These are phyloP conservation scores for Lenwebbia sp. DNA, from an alignment of 345 rosid species.

Conservation along the genomic window DNA sequence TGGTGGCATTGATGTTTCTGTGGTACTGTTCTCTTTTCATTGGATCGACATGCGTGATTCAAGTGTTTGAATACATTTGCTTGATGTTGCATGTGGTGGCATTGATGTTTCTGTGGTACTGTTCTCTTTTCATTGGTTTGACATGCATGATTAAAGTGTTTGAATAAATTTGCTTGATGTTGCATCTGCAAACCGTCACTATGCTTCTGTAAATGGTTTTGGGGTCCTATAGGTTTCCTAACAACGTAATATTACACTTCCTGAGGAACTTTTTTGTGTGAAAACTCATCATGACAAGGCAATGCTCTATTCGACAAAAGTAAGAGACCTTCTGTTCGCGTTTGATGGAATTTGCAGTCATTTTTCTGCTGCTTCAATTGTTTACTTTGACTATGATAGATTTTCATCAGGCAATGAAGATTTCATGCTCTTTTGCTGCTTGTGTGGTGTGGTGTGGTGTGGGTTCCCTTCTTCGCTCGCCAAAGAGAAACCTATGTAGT, in stretches of 20 bases:
- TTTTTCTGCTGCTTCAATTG: background rate
- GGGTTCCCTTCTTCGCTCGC: background rate
- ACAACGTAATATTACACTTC: background rate
- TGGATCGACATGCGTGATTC: too few species aligned
- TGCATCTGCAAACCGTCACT: background rate
- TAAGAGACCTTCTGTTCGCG: too few species aligned
- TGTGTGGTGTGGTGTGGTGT: background rate
- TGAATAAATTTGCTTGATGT: background rate
- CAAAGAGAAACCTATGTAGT: background rate
- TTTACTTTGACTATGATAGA: background rate
- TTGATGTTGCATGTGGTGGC: too few species aligned
- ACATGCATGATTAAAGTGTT: background rate
- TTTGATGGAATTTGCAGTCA: too few species aligned
- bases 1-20: too few species aligned
- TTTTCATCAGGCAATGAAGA: background rate
- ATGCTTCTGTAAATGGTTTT: background rate
- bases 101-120: background rate
- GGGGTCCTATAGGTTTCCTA: background rate
- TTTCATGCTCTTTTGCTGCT: background rate
- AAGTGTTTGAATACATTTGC: too few species aligned
- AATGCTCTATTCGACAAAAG: too few species aligned
- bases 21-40: too few species aligned
- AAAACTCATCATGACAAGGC: background rate
- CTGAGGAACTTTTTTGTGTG: background rate
- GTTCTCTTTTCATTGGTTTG: background rate